Conservation (phyloP, 2,329 filamentous ascomycete genomes). For the Aspergillus brasiliensis region DNA sequence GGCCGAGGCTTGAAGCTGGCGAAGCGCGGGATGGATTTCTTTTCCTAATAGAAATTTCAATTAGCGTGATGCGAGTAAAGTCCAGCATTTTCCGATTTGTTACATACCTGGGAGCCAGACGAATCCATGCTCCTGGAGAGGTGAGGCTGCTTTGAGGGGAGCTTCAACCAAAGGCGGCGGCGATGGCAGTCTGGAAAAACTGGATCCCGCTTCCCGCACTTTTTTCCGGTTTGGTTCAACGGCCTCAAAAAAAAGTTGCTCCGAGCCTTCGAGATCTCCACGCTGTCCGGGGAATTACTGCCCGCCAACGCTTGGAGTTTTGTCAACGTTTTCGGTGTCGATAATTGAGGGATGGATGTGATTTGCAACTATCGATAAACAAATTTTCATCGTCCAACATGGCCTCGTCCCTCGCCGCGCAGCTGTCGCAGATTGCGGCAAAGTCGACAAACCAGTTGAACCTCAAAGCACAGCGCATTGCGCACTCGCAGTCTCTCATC, state of each 20-base stretch:
- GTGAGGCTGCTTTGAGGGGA: constrained; percentile 12
- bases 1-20: constrained; percentile 68
- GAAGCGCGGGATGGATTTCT: constrained; percentile 66
- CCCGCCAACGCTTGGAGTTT: constrained; percentile 10
- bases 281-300: constrained; percentile 15
- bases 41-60: constrained; percentile 29
- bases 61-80: background rate
- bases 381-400: constrained; percentile 51
- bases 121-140: constrained; percentile 39
- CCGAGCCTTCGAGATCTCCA: constrained; percentile 18
- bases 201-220: constrained; percentile 25
- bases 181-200: constrained; percentile 29
- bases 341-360: constrained; percentile 24
- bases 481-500: constrained; percentile 91
- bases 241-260: constrained; percentile 39
- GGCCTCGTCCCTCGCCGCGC: constrained; percentile 85
- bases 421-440: constrained; percentile 88
- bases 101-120: constrained; percentile 37
- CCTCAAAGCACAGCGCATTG: constrained; percentile 86
- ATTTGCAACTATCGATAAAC: constrained; percentile 17
- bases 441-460: constrained; percentile 89
- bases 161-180: constrained; percentile 11
- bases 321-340: constrained; percentile 5
- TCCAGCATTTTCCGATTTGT: background rate
- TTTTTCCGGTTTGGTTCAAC: constrained; percentile 21